phyloP scores from a whole-genome alignment of 1,139 yeast species.

The Eremothecium coryli region DNA sequence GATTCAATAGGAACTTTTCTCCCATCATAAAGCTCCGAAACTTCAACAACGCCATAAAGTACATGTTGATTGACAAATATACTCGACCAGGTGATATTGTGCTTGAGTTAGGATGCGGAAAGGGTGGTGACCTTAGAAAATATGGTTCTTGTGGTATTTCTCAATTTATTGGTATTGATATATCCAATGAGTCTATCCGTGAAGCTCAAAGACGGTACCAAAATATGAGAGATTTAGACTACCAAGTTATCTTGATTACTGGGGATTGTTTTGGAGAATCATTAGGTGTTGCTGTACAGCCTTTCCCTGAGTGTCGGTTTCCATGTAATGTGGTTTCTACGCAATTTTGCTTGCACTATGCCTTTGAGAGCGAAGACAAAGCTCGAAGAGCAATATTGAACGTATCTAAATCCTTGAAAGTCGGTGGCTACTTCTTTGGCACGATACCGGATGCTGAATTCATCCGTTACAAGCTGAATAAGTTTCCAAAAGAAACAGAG shows the following conservation, averaged over 20 bases:
- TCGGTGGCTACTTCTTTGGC: slow-evolving; percentile 85
- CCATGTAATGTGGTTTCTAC: slow-evolving; percentile 84
- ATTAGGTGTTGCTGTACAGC: slow-evolving; percentile 64
- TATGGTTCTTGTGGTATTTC: slow-evolving; percentile 68
- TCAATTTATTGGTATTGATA: slow-evolving; percentile 83
- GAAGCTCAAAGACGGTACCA: slow-evolving; percentile 76
- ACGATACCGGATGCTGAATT: slow-evolving; percentile 91
- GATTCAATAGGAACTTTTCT: slow-evolving; percentile 59
- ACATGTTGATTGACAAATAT: slow-evolving; percentile 68
- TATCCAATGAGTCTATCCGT: slow-evolving; percentile 76
- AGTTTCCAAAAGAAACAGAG: slow-evolving; percentile 39
- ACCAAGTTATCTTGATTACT: slow-evolving; percentile 74
- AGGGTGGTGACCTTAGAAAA: slow-evolving; percentile 92
- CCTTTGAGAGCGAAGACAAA: slow-evolving; percentile 77
- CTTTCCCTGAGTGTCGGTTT: slow-evolving; percentile 54
- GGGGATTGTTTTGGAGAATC: slow-evolving; percentile 81
- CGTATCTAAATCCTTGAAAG: slow-evolving; percentile 61
- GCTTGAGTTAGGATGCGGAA: slow-evolving; percentile 90
- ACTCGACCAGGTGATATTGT: slow-evolving; percentile 47
- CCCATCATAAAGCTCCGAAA: slow-evolving; percentile 80
- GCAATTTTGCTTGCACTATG: slow-evolving; percentile 91
- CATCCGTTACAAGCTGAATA: slow-evolving; percentile 54
- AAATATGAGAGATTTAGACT: slow-evolving; percentile 42
- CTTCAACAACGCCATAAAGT: slow-evolving; percentile 87
- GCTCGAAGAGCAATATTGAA: slow-evolving; percentile 66